phyloP scores from a whole-genome alignment of 306 rosid species.

The Acacia crassicarpa region DNA sequence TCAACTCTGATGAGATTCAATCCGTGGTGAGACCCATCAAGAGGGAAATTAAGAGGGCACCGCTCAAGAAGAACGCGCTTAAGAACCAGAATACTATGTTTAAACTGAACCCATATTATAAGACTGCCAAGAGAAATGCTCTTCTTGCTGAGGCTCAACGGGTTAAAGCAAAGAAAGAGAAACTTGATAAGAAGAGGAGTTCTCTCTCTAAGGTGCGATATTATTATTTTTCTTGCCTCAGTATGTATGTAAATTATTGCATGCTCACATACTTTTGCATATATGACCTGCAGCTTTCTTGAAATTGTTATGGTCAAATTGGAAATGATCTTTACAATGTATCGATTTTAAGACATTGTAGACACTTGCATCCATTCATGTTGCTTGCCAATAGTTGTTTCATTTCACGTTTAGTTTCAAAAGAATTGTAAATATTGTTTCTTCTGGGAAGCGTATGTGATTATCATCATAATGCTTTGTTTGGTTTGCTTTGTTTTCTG shows the following conservation, averaged over 20 bases:
- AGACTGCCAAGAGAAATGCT: constrained; percentile 75
- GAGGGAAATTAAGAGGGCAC: constrained; percentile 55
- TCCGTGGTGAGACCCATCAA: constrained; percentile 70
- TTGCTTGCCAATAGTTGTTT: background rate
- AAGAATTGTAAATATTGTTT: background rate
- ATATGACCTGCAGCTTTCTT: background rate
- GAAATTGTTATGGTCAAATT: background rate
- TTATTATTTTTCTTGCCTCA: background rate
- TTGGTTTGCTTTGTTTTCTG: background rate
- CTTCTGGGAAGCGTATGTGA: background rate
- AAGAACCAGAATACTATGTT: constrained; percentile 69
- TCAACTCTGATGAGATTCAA: constrained; percentile 80
- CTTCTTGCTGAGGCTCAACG: constrained; percentile 73
- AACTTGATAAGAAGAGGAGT: constrained; percentile 68
- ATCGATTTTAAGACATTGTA: background rate
- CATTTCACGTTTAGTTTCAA: background rate
- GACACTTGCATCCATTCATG: background rate
- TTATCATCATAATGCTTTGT: background rate
- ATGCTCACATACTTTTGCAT: background rate
- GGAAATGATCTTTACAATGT: background rate
- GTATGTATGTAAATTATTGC: background rate
- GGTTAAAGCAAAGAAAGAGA: constrained; percentile 63
- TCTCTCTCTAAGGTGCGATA: constrained; percentile 51
- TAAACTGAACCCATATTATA: constrained; percentile 71
- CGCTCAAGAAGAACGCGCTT: constrained; percentile 74